phyloP scores from a whole-genome alignment of 176 grass and related monocot species.

The Oryza rufipogon region DNA sequence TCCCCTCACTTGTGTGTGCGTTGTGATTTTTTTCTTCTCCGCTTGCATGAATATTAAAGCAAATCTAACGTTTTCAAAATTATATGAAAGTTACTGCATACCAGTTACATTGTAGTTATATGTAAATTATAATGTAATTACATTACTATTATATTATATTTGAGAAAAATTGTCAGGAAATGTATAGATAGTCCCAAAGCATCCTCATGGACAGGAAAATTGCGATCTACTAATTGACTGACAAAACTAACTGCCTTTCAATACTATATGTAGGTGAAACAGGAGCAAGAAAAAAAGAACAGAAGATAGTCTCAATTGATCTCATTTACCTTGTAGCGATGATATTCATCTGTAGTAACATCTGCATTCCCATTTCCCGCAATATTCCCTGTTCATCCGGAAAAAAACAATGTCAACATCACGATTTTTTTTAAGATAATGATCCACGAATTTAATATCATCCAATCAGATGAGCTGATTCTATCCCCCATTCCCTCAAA shows the following conservation, averaged over 20 bases:
- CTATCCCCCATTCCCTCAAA: background rate
- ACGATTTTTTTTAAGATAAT: no score
- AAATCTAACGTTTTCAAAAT: no score
- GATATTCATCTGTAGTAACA: constrained; percentile 69
- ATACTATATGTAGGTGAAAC: background rate
- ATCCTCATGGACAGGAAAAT: constrained; percentile 3
- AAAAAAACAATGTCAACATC: constrained; percentile 15
- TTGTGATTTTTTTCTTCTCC: no score
- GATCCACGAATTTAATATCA: background rate
- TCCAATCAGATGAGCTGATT: background rate
- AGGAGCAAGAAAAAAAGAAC: constrained; percentile 4
- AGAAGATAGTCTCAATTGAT: background rate
- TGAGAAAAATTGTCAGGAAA: no score
- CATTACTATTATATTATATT: no score
- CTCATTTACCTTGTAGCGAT: constrained; percentile 60
- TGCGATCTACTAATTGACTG: constrained; percentile 8
- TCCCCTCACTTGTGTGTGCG: no score
- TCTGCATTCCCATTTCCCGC: constrained; percentile 51
- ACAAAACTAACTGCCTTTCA: background rate
- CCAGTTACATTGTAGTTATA: no score
- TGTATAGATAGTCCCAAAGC: background rate
- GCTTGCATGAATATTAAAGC: no score
- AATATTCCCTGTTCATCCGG: constrained; percentile 50
- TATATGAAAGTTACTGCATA: no score
- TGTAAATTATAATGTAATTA: no score